Evolutionary conservation across 208 protist species (phyloP).

Genomic region (Trypanosoma caninum): DNA sequence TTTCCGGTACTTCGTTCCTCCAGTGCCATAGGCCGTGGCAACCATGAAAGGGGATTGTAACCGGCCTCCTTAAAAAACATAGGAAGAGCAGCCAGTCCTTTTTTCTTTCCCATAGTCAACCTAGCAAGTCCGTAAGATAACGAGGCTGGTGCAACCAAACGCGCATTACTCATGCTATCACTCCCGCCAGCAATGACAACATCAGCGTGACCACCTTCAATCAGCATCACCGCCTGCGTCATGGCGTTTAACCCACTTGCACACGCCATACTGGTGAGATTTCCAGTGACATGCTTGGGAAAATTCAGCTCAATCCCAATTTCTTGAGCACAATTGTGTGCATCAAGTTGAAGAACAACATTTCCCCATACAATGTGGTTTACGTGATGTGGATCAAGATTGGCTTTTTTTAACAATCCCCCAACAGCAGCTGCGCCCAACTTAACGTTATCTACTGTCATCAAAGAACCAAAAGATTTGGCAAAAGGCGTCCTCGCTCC

Average conservation of each 20-base stretch:
- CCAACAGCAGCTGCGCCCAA: slow-evolving; percentile 59
- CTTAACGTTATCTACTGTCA: slow-evolving; percentile 57
- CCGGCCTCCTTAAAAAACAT: slow-evolving; percentile 65
- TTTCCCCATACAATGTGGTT: slow-evolving; percentile 89
- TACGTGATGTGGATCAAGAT: slow-evolving; percentile 66
- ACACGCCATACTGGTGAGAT: slow-evolving; percentile 82
- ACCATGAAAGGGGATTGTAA: slow-evolving; percentile 57
- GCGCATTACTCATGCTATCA: slow-evolving; percentile 78
- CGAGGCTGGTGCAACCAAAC: slow-evolving; percentile 49
- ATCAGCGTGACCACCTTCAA: slow-evolving; percentile 72
- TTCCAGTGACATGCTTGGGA: slow-evolving; percentile 57
- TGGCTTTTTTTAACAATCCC: slow-evolving; percentile 65
- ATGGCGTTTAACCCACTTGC: slow-evolving; percentile 77
- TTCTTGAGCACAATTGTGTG: slow-evolving; percentile 80
- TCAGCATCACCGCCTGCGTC: slow-evolving; percentile 63
- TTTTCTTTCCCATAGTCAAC: slow-evolving; percentile 39
- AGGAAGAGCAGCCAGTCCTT: slow-evolving; percentile 31
- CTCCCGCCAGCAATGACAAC: slow-evolving; percentile 85
- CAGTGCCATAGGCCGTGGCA: slow-evolving; percentile 47
- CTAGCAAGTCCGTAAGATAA: slow-evolving; percentile 56
- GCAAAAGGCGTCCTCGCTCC: slow-evolving; percentile 69
- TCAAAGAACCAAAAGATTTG: slow-evolving; percentile 69
- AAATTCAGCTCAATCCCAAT: slow-evolving; percentile 86
- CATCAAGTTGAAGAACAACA: slow-evolving; percentile 74
- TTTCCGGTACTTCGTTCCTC: slow-evolving; percentile 84